phyloP scores from a whole-genome alignment of 495 filamentous ascomycete genomes.

The Articulospora tetracladia region DNA sequence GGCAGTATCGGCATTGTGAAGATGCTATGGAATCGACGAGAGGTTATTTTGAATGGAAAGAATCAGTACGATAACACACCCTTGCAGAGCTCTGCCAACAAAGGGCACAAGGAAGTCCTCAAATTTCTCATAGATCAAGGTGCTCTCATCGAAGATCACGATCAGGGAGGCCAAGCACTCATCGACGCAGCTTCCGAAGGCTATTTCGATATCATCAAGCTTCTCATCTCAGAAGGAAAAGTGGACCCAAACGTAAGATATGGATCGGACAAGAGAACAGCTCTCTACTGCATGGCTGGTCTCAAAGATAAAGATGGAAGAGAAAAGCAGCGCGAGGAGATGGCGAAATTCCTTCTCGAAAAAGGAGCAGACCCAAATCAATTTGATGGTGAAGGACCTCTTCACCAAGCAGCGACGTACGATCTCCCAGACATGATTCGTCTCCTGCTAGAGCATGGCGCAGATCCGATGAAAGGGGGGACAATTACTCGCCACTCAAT shows the following conservation, averaged over 20 bases:
- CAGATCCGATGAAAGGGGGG: constrained; percentile 20
- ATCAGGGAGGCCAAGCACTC: constrained; percentile 5
- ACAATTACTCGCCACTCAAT: background rate
- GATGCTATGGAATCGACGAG: constrained; percentile 9
- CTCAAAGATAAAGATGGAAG: background rate
- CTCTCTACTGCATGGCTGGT: constrained; percentile 3
- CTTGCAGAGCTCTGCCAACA: constrained; percentile 1
- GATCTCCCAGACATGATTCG: constrained; percentile 3
- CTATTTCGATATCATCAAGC: constrained; percentile 11
- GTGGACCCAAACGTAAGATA: background rate
- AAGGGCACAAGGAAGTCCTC: constrained; percentile 9
- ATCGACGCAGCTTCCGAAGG: constrained; percentile 5
- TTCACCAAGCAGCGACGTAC: constrained; percentile 8
- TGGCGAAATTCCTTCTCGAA: constrained; percentile 10
- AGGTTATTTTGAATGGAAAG: constrained; percentile 5
- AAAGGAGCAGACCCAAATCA: constrained; percentile 17
- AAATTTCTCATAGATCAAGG: constrained; percentile 15
- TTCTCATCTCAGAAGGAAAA: constrained; percentile 7
- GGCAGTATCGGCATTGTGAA: constrained; percentile 6
- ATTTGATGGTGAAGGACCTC: background rate
- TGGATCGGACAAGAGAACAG: constrained; percentile 1
- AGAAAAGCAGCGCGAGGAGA: constrained; percentile 1
- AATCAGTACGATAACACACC: constrained; percentile 7
- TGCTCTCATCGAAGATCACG: constrained; percentile 13
- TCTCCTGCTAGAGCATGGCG: constrained; percentile 14